These are phyloP conservation scores for Deakozyma indianensis DNA, from an alignment of 805 yeast genomes.

Conservation along the genomic window DNA sequence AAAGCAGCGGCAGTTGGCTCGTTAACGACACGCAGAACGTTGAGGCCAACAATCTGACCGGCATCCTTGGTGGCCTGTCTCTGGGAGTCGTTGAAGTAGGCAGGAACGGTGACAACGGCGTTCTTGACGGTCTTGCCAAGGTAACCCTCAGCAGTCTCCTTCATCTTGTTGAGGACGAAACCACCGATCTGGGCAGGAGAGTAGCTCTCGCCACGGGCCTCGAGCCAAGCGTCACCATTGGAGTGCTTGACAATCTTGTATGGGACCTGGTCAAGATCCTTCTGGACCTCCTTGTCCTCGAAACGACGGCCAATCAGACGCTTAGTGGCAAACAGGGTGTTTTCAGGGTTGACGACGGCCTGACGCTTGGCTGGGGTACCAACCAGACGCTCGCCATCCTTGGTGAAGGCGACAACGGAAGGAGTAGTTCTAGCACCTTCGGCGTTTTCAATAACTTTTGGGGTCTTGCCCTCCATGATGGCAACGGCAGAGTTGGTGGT, in stretches of 20 bases:
- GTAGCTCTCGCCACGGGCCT: conserved; percentile 74
- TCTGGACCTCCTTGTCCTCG: conserved; percentile 80
- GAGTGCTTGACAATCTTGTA: conserved; percentile 80
- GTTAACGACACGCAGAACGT: conserved; percentile 77
- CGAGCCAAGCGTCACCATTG: conserved; percentile 95
- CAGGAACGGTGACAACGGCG: conserved; percentile 87
- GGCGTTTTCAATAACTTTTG: conserved; percentile 65
- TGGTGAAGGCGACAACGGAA: conserved; percentile 87
- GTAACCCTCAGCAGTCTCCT: conserved; percentile 92
- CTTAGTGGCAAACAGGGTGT: conserved; percentile 89
- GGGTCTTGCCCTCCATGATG: conserved; percentile 61
- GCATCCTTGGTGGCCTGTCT: conserved; percentile 95
- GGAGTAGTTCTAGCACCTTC: conserved; percentile 80
- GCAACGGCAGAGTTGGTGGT: conserved; percentile 89
- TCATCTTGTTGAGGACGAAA: conserved; percentile 87
- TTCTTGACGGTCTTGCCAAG: conserved; percentile 75
- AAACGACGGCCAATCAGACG: conserved; percentile 89
- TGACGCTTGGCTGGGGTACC: conserved; percentile 96
- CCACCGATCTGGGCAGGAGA: conserved; percentile 97
- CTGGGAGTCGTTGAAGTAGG: conserved; percentile 82
- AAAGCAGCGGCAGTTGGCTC: conserved; percentile 91
- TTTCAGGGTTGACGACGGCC: conserved; percentile 87
- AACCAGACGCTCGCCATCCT: conserved; percentile 80
- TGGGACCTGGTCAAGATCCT: conserved; percentile 77
- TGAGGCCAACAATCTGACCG: conserved; percentile 91